Conservation (phyloP, 2,329 filamentous ascomycete genomes). For the Fusarium succisae region DNA sequence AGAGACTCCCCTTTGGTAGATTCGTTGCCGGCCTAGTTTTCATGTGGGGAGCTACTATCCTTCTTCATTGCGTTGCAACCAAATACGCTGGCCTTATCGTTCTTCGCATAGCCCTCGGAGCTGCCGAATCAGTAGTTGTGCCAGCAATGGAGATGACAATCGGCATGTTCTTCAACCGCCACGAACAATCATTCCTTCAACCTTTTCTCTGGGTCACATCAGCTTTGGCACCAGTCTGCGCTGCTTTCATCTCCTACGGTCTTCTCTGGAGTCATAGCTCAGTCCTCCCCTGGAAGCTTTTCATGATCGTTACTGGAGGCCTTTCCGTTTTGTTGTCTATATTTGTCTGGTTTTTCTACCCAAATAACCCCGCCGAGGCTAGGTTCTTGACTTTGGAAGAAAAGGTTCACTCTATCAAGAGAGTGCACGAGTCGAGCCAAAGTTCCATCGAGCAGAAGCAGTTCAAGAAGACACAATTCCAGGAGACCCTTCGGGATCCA, state of each 20-base stretch:
- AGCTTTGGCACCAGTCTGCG: conserved; percentile 48
- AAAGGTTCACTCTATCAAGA: conserved; percentile 49
- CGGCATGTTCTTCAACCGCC: conserved; percentile 51
- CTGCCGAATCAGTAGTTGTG: conserved; percentile 49
- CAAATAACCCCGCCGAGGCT: conserved; percentile 51
- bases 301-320: conserved; percentile 51
- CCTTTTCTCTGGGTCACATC: conserved; percentile 48
- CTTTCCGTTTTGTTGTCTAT: conserved; percentile 48
- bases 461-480: conserved; percentile 46
- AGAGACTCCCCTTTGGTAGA: conserved; percentile 49
- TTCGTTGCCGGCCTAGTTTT: conserved; percentile 48
- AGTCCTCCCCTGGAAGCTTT: conserved; percentile 50
- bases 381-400: conserved; percentile 53
- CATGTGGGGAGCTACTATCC: conserved; percentile 49
- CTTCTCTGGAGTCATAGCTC: conserved; percentile 48
- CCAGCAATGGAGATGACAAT: conserved; percentile 54
- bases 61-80: conserved; percentile 50
- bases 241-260: conserved; percentile 53
- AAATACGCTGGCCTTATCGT: conserved; percentile 49
- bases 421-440: conserved; percentile 46
- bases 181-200: conserved; percentile 48
- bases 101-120: conserved; percentile 49
- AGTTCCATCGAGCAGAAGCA: conserved; percentile 51
- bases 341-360: conserved; percentile 50
- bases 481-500: conserved; percentile 43